These are phyloP conservation scores for Gossypium schwendimanii DNA, from an alignment of 441 rosid species.

Conservation along the genomic window DNA sequence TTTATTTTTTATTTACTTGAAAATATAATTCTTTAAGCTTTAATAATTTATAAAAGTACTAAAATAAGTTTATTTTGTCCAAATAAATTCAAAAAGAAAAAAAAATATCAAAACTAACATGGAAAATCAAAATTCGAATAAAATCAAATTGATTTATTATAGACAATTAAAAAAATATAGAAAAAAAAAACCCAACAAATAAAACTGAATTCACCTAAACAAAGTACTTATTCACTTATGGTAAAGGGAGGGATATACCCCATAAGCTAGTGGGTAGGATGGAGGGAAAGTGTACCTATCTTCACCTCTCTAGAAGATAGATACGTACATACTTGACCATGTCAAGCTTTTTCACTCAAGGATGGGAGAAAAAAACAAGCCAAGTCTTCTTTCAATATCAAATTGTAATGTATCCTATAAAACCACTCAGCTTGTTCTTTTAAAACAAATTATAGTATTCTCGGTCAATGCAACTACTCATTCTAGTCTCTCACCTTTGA, in stretches of 20 bases:
- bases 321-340: not conserved
- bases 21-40: too few species aligned
- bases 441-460: not conserved
- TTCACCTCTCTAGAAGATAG: not conserved
- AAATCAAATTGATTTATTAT: too few species aligned
- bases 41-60: too few species aligned
- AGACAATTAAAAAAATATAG: too few species aligned
- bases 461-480: not conserved
- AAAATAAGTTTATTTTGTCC: too few species aligned
- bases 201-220: not conserved
- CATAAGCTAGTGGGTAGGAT: not conserved
- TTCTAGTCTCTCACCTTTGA: not conserved
- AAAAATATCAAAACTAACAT: too few species aligned
- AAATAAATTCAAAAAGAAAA: too few species aligned
- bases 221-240: not conserved
- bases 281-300: not conserved
- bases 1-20: too few species aligned
- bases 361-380: not conserved
- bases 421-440: not conserved
- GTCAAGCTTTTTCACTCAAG: not conserved
- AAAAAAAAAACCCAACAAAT: too few species aligned
- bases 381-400: not conserved
- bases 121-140: too few species aligned
- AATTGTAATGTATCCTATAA: not conserved
- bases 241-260: not conserved